These are phyloP conservation scores for Cucumis cinereus DNA, from an alignment of 306 rosid genomes.

Conservation along the genomic window DNA sequence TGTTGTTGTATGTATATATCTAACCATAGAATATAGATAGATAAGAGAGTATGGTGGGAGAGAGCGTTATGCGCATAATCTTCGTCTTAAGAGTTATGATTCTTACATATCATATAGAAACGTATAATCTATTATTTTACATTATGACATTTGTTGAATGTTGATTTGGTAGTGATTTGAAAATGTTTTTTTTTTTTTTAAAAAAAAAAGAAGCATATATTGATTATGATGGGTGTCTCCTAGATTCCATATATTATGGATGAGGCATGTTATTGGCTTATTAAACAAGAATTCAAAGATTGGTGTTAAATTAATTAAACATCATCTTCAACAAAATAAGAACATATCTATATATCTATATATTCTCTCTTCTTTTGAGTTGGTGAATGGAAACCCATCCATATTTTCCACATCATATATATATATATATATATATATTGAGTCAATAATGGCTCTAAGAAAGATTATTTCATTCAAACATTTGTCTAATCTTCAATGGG, in stretches of 20 bases:
- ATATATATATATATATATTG: too few relatives aligned
- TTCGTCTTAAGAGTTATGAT: neutral
- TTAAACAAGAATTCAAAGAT: neutral
- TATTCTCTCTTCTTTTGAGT: neutral
- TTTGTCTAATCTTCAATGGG: neutral
- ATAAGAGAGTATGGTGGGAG: neutral
- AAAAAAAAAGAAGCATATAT: neutral
- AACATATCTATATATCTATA: neutral
- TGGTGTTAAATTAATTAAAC: neutral
- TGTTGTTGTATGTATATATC: too few relatives aligned
- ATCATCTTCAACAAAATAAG: neutral
- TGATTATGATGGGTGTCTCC: neutral
- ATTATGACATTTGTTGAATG: neutral
- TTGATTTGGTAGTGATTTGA: neutral
- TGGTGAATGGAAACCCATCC: slow-evolving; percentile 1
- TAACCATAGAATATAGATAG: neutral
- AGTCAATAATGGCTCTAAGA: too few relatives aligned
- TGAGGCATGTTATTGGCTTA: neutral
- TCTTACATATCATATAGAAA: neutral
- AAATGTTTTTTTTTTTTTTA: neutral
- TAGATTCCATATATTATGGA: neutral
- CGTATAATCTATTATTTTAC: neutral
- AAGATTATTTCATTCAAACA: neutral
- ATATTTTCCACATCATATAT: neutral
- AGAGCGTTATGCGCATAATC: neutral